These are phyloP conservation scores for slime mould (Dictyostelium discoideum) DNA, from an alignment of 78 protist genomes.

Conservation along the genomic window dicty_2.7 NC_007090.3:3896501-3897000, in stretches of 20 bases:
- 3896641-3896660: too few relatives aligned
- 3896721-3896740: background rate
- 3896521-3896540: too few relatives aligned
- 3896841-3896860: background rate
- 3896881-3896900: background rate
- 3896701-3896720: background rate
- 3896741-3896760: background rate
- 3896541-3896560: too few relatives aligned
- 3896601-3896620: background rate
- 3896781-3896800: slow-evolving; percentile 5
- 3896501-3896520: too few relatives aligned
- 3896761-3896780: background rate
- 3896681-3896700: background rate
- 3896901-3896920: background rate
- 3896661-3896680: background rate
- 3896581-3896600: background rate
- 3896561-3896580: background rate
- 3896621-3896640: background rate
- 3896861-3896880: background rate
- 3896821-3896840: background rate
- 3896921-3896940: background rate
- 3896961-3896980: slow-evolving; percentile 29
- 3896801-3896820: background rate
- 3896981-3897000: slow-evolving; percentile 48
- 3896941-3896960: background rate